Evolutionary conservation across 2,329 filamentous ascomycete species (phyloP).

Genomic region (Diaporthe sp.): DNA sequence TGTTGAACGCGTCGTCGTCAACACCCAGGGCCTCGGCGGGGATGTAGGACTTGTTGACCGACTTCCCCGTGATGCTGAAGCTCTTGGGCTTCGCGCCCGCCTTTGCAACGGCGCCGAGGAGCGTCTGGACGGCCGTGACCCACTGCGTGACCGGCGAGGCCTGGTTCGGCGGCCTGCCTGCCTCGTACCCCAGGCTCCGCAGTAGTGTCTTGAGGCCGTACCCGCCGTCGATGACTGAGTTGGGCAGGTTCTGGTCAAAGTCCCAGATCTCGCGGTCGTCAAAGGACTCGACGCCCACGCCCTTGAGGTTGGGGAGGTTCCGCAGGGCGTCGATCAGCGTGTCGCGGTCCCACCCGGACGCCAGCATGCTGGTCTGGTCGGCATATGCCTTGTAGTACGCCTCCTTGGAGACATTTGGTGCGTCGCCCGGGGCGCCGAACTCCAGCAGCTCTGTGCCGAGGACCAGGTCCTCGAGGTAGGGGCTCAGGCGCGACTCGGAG

Average conservation of each 20-base stretch:
- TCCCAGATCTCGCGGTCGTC: slow-evolving; percentile 23
- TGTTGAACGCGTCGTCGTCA: slow-evolving; percentile 21
- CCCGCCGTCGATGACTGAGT: background rate
- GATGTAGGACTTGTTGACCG: background rate
- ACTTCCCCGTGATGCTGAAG: background rate
- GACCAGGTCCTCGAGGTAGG: slow-evolving; percentile 19
- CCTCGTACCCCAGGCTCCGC: background rate
- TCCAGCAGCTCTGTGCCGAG: slow-evolving; percentile 14
- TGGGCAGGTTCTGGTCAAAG: background rate
- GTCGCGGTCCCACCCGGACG: slow-evolving; percentile 30
- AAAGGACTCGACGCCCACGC: slow-evolving; percentile 12
- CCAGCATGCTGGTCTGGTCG: slow-evolving; percentile 26
- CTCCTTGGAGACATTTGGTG: background rate
- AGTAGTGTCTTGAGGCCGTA: slow-evolving; percentile 25
- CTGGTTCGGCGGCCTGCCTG: background rate
- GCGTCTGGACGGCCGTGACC: slow-evolving; percentile 1
- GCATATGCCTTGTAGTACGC: background rate
- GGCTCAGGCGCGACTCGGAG: slow-evolving; percentile 19
- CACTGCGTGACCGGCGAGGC: background rate
- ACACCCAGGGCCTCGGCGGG: background rate
- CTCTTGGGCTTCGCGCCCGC: background rate
- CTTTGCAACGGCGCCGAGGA: slow-evolving; percentile 6
- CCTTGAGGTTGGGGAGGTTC: slow-evolving; percentile 12
- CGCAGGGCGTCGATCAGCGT: background rate
- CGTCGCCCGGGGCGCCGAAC: background rate